Evolutionary conservation across 2,329 filamentous ascomycete species (phyloP), one percentile per base, ranked within the genome.

Genomic region (Colletotrichum brevisporum): DNA sequence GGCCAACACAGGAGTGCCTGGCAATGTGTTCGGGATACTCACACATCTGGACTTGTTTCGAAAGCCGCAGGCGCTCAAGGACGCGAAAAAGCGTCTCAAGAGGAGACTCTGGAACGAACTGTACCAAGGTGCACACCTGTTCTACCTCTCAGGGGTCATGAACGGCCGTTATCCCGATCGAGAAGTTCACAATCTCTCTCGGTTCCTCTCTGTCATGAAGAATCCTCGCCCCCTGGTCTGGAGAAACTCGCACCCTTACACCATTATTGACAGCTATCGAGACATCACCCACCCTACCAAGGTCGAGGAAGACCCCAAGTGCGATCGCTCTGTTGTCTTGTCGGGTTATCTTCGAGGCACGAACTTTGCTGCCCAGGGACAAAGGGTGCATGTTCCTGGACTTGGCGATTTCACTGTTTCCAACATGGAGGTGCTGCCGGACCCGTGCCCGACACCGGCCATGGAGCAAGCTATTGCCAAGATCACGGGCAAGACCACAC

Each of bases 141-240:
- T 99, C 82, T 98, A 98, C 77, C 88, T 99, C 5, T 97, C 94
- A 1, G 96, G 96, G 76, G 95, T 99, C 43, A 92, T 98, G 74
- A 99, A 99, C 79, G 96, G 96, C 50, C 89, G 96, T 72, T 99
- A 99, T 76, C 97, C 96, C 0, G 96, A 99, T 79, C 91, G 97
- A 72, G 97, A 99, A 81, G 90, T 99, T 16, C 93, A 98, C 83
- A 99, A 99, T 77, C 82, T 99, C 62, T 97, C 94, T 15, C 90
- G 97, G 63, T 99, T 99, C 80, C 86, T 99, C 73, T 97, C 94
- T 21, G 94, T 99, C 73, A 99, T 99, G 97, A 99, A 99, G 86
- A 99, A 97, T 78, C 95, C 97, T 5, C 89, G 96, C 68, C 96
- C 96, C n/a, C 85, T 99, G 36, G 86, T 99, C 50, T 99, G 96